Evolutionary conservation across 805 yeast genomes (phyloP).

Genomic region (Saturnispora kantuleensis): DNA sequence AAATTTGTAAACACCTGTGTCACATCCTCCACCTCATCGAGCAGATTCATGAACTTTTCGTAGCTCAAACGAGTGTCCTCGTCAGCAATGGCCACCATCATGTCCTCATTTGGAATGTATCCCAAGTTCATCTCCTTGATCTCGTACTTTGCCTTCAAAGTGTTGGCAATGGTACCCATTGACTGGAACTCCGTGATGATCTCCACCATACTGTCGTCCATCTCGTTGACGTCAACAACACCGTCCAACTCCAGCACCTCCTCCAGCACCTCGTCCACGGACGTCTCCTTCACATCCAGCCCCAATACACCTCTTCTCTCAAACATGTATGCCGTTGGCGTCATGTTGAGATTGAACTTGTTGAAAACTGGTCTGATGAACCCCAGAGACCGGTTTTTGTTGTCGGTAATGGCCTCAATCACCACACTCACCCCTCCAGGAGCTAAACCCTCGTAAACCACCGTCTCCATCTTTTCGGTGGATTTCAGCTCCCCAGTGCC

Average conservation of each 20-base stretch:
- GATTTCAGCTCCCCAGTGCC: constrained; percentile 60
- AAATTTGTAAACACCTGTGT: constrained; percentile 69
- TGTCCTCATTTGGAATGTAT: constrained; percentile 55
- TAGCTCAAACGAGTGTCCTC: constrained; percentile 43
- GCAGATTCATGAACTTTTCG: constrained; percentile 44
- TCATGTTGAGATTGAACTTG: constrained; percentile 50
- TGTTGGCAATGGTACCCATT: constrained; percentile 51
- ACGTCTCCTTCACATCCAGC: constrained; percentile 30
- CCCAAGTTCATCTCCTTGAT: constrained; percentile 66
- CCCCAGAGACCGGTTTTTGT: constrained; percentile 72
- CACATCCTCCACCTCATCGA: constrained; percentile 81
- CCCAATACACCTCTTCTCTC: constrained; percentile 67
- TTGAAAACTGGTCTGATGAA: constrained; percentile 66
- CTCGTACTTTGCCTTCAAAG: constrained; percentile 44
- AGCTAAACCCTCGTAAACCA: constrained; percentile 79
- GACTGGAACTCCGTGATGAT: constrained; percentile 57
- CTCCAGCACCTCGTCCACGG: constrained; percentile 64
- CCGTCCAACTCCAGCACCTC: constrained; percentile 59
- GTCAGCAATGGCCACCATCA: constrained; percentile 42
- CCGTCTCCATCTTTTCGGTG: constrained; percentile 38
- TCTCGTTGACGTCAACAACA: constrained; percentile 54
- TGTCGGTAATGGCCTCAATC: constrained; percentile 83
- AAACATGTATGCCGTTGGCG: constrained; percentile 74
- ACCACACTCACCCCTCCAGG: constrained; percentile 87
- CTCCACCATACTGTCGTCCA: constrained; percentile 27